These are phyloP conservation scores for Fagopyrum homotropicum DNA, from an alignment of 148 eudicot species.

Conservation along the genomic window DNA sequence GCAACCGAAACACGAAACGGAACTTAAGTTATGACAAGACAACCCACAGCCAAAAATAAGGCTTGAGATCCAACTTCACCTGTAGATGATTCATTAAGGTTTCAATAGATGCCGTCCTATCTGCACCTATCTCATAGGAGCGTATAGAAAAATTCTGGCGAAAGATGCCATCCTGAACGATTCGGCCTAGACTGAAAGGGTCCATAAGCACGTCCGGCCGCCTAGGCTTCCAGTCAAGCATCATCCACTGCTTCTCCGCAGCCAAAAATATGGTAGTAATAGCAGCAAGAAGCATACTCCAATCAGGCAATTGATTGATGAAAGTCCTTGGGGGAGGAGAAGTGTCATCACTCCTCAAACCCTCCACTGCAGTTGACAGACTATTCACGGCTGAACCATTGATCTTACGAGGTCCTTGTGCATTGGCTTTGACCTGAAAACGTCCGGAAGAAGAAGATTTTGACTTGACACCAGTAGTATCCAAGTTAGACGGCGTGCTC, in stretches of 20 bases:
- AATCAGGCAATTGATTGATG: constrained; percentile 90
- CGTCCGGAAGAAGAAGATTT: constrained; percentile 42
- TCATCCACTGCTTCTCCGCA: constrained; percentile 99
- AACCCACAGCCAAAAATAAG: not conserved
- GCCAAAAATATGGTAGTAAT: constrained; percentile 93
- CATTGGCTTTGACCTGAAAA: constrained; percentile 68
- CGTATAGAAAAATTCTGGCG: constrained; percentile 92
- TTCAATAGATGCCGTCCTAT: constrained; percentile 91
- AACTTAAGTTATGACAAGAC: constrained; percentile 11
- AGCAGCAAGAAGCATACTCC: constrained; percentile 99
- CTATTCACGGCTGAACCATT: constrained; percentile 55
- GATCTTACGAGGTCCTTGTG: constrained; percentile 82
- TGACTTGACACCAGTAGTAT: constrained; percentile 44
- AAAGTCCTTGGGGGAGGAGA: constrained; percentile 80
- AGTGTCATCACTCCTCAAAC: constrained; percentile 36
- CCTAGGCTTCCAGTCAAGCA: constrained; percentile 96
- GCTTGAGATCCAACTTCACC: constrained; percentile 32
- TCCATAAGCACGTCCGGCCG: constrained; percentile 71
- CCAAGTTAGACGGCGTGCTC: constrained; percentile 43
- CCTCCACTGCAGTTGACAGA: constrained; percentile 27
- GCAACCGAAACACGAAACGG: constrained; percentile 14
- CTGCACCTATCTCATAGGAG: constrained; percentile 96
- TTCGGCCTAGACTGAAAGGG: constrained; percentile 81
- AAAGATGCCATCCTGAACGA: constrained; percentile 80
- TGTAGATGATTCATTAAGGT: constrained; percentile 98